phyloP scores from a whole-genome alignment of 352 stramenopile species.

The Phytophthora pseudosyringae region DNA sequence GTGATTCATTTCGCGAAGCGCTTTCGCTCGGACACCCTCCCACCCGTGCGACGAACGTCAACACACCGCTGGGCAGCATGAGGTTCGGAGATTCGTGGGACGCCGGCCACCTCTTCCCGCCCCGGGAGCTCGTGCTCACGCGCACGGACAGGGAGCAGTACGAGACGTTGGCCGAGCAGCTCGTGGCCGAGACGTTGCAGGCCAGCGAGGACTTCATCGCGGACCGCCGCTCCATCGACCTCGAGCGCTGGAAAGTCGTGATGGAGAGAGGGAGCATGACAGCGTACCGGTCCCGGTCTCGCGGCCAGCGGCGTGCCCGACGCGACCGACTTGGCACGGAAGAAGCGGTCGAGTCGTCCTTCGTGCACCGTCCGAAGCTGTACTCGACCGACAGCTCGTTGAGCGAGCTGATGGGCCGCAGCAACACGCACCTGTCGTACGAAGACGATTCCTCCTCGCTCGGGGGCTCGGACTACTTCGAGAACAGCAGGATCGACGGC shows the following conservation, averaged over 20 bases:
- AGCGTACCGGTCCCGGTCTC: slow-evolving; percentile 31
- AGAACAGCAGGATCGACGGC: slow-evolving; percentile 23
- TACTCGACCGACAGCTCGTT: slow-evolving; percentile 38
- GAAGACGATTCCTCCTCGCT: slow-evolving; percentile 23
- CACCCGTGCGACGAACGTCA: not conserved
- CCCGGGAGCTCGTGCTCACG: slow-evolving; percentile 32
- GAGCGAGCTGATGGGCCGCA: slow-evolving; percentile 30
- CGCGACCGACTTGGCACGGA: slow-evolving; percentile 26
- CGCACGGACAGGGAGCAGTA: slow-evolving; percentile 28
- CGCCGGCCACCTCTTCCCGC: slow-evolving; percentile 39
- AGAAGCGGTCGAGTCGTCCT: slow-evolving; percentile 31
- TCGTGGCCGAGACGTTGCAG: slow-evolving; percentile 44
- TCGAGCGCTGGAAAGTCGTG: slow-evolving; percentile 39
- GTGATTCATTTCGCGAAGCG: slow-evolving; percentile 31
- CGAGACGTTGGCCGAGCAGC: slow-evolving; percentile 32
- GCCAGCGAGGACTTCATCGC: slow-evolving; percentile 38
- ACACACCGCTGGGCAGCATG: slow-evolving; percentile 31
- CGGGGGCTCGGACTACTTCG: slow-evolving; percentile 18
- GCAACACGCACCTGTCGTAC: slow-evolving; percentile 32
- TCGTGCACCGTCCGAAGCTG: slow-evolving; percentile 38
- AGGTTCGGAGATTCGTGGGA: slow-evolving; percentile 44
- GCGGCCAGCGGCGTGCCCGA: slow-evolving; percentile 7
- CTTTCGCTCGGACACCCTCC: slow-evolving; percentile 8
- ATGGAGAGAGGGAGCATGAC: slow-evolving; percentile 35
- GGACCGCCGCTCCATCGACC: slow-evolving; percentile 20